Percentiles rank a stretch among this genome's conserved stretches.
These are phyloP conservation scores for Alternaria ethzedia DNA, from an alignment of 2,329 filamentous ascomycete genomes.

Conservation along the genomic window DNA sequence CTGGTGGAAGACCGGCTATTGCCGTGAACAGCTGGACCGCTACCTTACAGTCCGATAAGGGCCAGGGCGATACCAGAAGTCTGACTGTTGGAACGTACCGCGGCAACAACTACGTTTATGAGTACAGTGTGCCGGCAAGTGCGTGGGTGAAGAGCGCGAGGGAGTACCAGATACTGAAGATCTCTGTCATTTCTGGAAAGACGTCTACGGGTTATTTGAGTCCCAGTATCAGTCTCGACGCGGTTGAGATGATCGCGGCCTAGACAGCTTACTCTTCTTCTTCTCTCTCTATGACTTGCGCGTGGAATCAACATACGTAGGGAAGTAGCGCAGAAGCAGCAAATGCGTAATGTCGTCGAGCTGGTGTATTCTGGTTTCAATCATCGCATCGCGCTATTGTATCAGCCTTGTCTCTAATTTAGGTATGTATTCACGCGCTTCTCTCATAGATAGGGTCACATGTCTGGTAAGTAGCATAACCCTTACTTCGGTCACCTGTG, in stretches of 20 bases:
- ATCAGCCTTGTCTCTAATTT: neutral
- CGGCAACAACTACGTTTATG: constrained; percentile 31
- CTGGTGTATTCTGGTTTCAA: neutral
- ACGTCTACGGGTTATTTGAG: constrained; percentile 26
- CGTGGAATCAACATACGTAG: neutral
- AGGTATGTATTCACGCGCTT: neutral
- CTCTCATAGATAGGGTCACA: neutral
- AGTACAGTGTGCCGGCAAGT: constrained; percentile 29
- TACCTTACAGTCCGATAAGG: constrained; percentile 21
- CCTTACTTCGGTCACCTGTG: too few relatives aligned
- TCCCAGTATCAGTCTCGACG: constrained; percentile 28
- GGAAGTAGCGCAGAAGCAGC: neutral
- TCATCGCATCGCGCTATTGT: neutral
- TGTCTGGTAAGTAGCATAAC: neutral
- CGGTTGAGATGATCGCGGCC: constrained; percentile 23
- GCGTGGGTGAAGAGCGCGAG: constrained; percentile 25
- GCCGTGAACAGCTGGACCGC: constrained; percentile 24
- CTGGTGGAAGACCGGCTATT: constrained; percentile 25
- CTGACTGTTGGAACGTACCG: constrained; percentile 33
- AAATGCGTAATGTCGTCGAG: neutral
- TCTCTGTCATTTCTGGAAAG: constrained; percentile 29
- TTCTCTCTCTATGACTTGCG: neutral
- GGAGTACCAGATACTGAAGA: constrained; percentile 28
- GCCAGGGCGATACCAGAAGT: constrained; percentile 25
- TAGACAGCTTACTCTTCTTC: neutral